Evolutionary conservation across 345 rosid genomes (phyloP).

Genomic region (Combretum micranthum): DNA sequence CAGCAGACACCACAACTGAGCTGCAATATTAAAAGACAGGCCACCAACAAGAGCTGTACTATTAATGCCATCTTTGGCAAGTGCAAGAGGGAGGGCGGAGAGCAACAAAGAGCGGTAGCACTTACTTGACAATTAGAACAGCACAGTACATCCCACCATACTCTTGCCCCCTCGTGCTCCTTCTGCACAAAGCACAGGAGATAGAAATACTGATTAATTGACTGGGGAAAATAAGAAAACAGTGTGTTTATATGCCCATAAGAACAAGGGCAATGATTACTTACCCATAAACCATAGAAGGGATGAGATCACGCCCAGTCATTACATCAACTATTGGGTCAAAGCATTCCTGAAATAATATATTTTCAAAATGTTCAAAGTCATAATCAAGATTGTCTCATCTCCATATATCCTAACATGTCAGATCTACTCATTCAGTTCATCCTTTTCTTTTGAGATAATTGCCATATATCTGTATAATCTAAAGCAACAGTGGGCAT

Average conservation of each 20-base stretch:
- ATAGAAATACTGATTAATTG: neutral
- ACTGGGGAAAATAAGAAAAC: neutral
- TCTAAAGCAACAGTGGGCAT: too few species aligned
- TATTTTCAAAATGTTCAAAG: neutral
- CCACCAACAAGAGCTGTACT: neutral
- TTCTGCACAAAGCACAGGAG: slow-evolving; percentile 14
- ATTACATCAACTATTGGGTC: slow-evolving; percentile 76
- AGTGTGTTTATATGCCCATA: neutral
- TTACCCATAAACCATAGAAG: slow-evolving; percentile 93
- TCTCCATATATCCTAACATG: neutral
- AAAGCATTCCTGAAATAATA: slow-evolving; percentile 60
- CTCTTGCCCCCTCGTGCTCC: slow-evolving; percentile 33
- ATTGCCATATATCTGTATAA: too few species aligned
- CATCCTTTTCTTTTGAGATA: neutral
- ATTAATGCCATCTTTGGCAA: neutral
- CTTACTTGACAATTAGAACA: slow-evolving; percentile 35
- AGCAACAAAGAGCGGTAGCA: neutral
- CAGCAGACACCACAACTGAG: slow-evolving; percentile 32
- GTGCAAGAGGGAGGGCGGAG: neutral
- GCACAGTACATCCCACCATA: slow-evolving; percentile 49
- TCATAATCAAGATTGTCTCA: neutral
- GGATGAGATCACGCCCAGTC: slow-evolving; percentile 79
- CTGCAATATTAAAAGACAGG: slow-evolving; percentile 19
- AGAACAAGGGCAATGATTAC: slow-evolving; percentile 7
- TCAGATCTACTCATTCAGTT: neutral